These are phyloP conservation scores for Bipolaris cookei DNA, from an alignment of 2,329 filamentous ascomycete species.

Conservation along the genomic window DNA sequence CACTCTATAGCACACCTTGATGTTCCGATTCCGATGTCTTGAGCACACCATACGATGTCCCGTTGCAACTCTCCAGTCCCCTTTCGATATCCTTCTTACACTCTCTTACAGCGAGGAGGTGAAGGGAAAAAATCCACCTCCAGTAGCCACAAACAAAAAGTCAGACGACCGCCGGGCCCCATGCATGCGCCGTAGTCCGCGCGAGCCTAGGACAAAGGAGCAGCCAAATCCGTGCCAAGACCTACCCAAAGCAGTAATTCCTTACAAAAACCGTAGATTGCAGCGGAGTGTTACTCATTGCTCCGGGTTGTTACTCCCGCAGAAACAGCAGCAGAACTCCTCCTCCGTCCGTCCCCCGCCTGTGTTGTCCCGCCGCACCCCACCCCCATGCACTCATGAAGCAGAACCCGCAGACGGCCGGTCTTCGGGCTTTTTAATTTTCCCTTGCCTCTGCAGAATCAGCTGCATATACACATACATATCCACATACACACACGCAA, in stretches of 20 bases:
- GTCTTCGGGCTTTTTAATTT: background rate
- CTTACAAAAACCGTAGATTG: background rate
- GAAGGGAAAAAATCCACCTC: too few species aligned
- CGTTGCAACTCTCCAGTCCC: too few species aligned
- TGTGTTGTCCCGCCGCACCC: background rate
- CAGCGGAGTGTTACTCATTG: conserved; percentile 2
- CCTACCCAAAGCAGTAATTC: background rate
- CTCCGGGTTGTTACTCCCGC: conserved; percentile 1
- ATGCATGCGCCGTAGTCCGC: background rate
- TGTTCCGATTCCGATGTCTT: too few species aligned
- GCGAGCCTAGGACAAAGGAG: background rate
- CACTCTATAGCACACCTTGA: too few species aligned
- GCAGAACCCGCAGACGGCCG: background rate
- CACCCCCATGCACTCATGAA: background rate
- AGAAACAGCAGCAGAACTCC: background rate
- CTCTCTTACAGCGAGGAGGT: too few species aligned
- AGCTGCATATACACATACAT: too few species aligned
- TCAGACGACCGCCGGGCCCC: background rate
- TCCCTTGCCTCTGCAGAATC: background rate
- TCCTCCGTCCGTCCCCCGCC: background rate
- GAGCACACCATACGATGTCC: too few species aligned
- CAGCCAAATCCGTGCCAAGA: background rate
- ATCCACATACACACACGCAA: too few species aligned
- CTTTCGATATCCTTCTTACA: too few species aligned
- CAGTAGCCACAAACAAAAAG: too few species aligned